Evolutionary conservation across 306 rosid genomes (phyloP), one percentile per base, ranked within the genome.

Genomic region (Cucumis hystrix): DNA sequence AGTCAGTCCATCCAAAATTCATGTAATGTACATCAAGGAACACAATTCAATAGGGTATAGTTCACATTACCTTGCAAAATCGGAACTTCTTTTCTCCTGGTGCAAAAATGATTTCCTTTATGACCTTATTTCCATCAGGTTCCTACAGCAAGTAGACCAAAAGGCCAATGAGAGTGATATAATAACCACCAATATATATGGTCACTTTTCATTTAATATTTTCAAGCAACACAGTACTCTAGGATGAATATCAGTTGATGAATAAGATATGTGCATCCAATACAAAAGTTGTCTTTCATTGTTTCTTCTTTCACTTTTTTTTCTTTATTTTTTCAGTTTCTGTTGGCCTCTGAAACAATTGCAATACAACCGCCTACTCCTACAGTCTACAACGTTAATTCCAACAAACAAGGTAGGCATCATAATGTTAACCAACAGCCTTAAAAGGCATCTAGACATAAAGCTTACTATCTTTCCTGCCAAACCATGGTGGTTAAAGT

Each of bases 91-190:
- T 90, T 60, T 72, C 77, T 83, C 97, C 93, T 7, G 91, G 93
- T 76, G 87, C 83, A 80, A 60, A 85, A 82, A 92, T 87, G 80
- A 86, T 69, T 75, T 88, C 87, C n/a, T 80, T 86, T 47, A 87
- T 80, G 25, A 88, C 93, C 86, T 92, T 92, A 79, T 88, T 84
- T 84, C 93, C 96, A 80, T 92, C 93, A 57, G 89, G 55, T 80
- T 88, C 97, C 96, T 92, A 83, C 11, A 45, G 75, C n/a, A 69
- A 43, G 57, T 20, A 69, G n/a, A 20, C 4, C 7, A 69, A 45
- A 69, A 43, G 39, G 75, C 13, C 55, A 45, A 69, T 69, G 75
- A 69, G n/a, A 45, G 39, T 12, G 20, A 62, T 14, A 8, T 33
- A 8, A 17, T 17, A 35, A 64, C 55, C 35, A 10, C 33, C 74